phyloP scores from a whole-genome alignment of 495 filamentous ascomycete genomes.

The Aspergillus coremiiformis region DNA sequence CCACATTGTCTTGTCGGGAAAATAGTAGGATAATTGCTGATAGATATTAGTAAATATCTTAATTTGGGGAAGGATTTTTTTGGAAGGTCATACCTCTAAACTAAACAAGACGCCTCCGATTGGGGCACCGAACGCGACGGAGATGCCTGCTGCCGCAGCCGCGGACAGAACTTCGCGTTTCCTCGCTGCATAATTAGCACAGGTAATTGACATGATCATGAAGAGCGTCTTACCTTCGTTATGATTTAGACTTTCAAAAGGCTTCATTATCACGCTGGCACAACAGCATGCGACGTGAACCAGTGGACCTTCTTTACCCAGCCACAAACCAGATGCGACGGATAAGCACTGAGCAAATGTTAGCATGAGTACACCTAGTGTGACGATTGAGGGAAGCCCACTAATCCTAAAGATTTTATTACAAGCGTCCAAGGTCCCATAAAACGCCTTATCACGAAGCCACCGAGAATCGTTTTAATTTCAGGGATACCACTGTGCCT shows the following conservation, averaged over 20 bases:
- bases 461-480: conserved; percentile 93
- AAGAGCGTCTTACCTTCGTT: conserved; percentile 72
- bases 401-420: conserved; percentile 87
- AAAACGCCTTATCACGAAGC: conserved; percentile 88
- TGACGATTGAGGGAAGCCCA: conserved; percentile 34
- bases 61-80: background rate
- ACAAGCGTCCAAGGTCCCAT: conserved; percentile 88
- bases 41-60: conserved; percentile 7
- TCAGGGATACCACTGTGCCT: conserved; percentile 97
- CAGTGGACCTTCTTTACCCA: conserved; percentile 96
- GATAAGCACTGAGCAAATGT: conserved; percentile 61
- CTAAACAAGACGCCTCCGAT: conserved; percentile 92
- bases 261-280: conserved; percentile 90
- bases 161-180: conserved; percentile 95
- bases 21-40: conserved; percentile 91
- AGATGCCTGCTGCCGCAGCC: conserved; percentile 89
- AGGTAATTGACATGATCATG: background rate
- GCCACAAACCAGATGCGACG: conserved; percentile 92
- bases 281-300: conserved; percentile 98
- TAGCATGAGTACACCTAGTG: conserved; percentile 3
- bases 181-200: conserved; percentile 51
- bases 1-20: conserved; percentile 99
- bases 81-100: conserved; percentile 55
- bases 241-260: conserved; percentile 70
- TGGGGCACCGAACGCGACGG: conserved; percentile 93